Evolutionary conservation across 768 basidiomycete species (phyloP).

Genomic region (Tricholoma sp.): DNA sequence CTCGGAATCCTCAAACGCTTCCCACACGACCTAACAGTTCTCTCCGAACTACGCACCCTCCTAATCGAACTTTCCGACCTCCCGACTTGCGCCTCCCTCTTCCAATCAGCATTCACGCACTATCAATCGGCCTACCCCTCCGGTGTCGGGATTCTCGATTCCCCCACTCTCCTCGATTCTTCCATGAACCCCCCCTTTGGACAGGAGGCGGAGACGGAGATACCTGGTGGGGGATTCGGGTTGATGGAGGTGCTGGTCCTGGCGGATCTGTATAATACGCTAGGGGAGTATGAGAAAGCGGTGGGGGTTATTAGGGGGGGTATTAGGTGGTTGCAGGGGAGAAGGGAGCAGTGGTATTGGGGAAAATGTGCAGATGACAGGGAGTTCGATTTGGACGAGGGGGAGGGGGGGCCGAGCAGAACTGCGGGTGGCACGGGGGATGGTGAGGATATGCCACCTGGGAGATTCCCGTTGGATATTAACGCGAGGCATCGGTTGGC

Average conservation of each 20-base stretch:
- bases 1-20: constrained; percentile 66
- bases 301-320: constrained; percentile 68
- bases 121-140: constrained; percentile 49
- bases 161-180: constrained; percentile 14
- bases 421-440: constrained; percentile 29
- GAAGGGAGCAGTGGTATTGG: constrained; percentile 71
- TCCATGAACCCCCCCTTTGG: constrained; percentile 10
- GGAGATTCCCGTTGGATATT: constrained; percentile 60
- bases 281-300: constrained; percentile 63
- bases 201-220: constrained; percentile 13
- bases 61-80: constrained; percentile 72
- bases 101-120: constrained; percentile 70
- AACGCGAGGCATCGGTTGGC: constrained; percentile 82
- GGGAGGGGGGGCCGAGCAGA: constrained; percentile 20
- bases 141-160: constrained; percentile 20
- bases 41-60: constrained; percentile 73
- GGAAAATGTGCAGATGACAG: constrained; percentile 80
- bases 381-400: constrained; percentile 62
- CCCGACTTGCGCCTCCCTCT: constrained; percentile 55
- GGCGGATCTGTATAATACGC: constrained; percentile 75
- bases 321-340: constrained; percentile 88
- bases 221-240: constrained; percentile 49
- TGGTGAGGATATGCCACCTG: constrained; percentile 46
- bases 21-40: constrained; percentile 74
- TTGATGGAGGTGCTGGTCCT: constrained; percentile 75